Evolutionary conservation across 1,139 yeast species (phyloP), one percentile per base, ranked within the genome.

Genomic region (Pichia terricola): DNA sequence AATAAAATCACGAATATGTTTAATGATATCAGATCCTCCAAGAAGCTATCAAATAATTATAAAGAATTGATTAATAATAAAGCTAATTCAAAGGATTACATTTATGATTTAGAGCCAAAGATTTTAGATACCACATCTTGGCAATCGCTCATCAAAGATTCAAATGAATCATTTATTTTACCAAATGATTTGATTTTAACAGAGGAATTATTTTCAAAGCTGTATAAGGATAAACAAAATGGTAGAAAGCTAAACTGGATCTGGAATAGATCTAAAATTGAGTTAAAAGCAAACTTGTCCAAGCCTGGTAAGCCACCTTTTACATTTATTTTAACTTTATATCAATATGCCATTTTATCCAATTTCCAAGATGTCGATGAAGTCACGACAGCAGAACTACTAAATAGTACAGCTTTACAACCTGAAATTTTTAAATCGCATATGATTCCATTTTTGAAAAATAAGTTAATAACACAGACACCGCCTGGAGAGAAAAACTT

Each of bases 1-100:
- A 82, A 88, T 47, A 91, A 88, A 62, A 84, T 94, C 66, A 87
- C 95, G 37, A 84, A 89, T 57, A 94, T 94, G 99, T 89, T 94
- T 64, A 86, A 85, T 59, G 98, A 94, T 64, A 87, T 94, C 73
- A 77, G 84, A 56, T 78, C 94, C 3, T 87, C 96, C 0, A 79
- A 78, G 50, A 94, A 87, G 50, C 72, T 91, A 62, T 87, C 83
- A 55, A 61, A 64, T 25, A 72, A 74, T 48, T 87, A 88, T 60
- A 79, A 74, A 56, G 77, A 75, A 30, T 70, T 69, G 43, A 63
- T 75, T 39, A 62, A 67, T 39, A 62, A 62, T 5, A 39, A 37
- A 7, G 60, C 59, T 44, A 47, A 64, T 3, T 22, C 25, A 6
- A 36, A 35, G 16, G 60, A 66, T 47, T 58, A 63, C 7, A 52